Conservation (phyloP, 805 yeast species). For the Grigorovia yakushimaensis region DNA sequence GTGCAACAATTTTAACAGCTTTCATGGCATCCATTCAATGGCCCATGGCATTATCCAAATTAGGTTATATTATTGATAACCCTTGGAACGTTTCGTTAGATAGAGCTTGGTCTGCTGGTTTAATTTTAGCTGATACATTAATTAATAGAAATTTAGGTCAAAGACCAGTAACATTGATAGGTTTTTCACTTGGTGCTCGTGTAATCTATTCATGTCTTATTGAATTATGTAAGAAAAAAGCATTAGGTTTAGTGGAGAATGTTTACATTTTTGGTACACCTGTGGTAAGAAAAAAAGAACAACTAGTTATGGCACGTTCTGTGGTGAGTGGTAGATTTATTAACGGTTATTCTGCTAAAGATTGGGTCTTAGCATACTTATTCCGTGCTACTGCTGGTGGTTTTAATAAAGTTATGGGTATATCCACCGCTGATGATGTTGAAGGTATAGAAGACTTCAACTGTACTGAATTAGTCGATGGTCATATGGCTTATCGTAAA, state of each 20-base stretch:
- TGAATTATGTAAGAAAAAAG: slow-evolving; percentile 78
- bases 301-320: slow-evolving; percentile 65
- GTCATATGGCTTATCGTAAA: slow-evolving; percentile 95
- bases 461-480: slow-evolving; percentile 78
- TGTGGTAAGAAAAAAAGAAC: slow-evolving; percentile 66
- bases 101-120: slow-evolving; percentile 95
- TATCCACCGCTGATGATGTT: slow-evolving; percentile 59
- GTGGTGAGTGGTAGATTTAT: slow-evolving; percentile 85
- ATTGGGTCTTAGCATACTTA: slow-evolving; percentile 92
- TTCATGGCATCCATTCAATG: slow-evolving; percentile 87
- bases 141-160: slow-evolving; percentile 83
- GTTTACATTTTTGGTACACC: slow-evolving; percentile 87
- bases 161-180: slow-evolving; percentile 84
- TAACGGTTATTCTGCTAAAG: slow-evolving; percentile 84
- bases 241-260: slow-evolving; percentile 80
- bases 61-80: slow-evolving; percentile 83
- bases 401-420: slow-evolving; percentile 79
- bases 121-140: slow-evolving; percentile 81
- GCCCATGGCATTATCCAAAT: slow-evolving; percentile 84
- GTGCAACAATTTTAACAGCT: slow-evolving; percentile 81
- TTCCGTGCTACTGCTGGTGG: slow-evolving; percentile 97
- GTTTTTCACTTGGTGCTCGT: slow-evolving; percentile 89
- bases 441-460: slow-evolving; percentile 75
- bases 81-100: slow-evolving; percentile 98
- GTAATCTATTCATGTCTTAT: slow-evolving; percentile 82